These are phyloP conservation scores for Coleophoma crateriformis DNA, from an alignment of 2,329 filamentous ascomycete species.

Conservation along the genomic window DNA sequence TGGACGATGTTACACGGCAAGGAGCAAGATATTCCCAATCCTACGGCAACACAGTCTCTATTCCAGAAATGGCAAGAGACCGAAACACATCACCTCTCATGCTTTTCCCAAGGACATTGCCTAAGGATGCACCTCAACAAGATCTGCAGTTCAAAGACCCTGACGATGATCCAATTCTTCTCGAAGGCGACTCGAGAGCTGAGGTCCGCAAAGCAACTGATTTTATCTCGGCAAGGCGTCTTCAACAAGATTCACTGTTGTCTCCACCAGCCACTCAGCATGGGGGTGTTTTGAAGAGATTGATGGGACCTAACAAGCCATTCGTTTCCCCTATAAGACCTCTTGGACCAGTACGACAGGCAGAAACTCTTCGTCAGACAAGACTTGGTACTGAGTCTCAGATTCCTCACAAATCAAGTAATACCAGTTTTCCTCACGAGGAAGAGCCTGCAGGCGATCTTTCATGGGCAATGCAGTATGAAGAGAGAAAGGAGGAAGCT, in stretches of 20 bases:
- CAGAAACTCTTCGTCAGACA: constrained; percentile 10
- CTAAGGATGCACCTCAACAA: neutral
- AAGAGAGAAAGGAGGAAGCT: constrained; percentile 22
- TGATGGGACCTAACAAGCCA: constrained; percentile 12
- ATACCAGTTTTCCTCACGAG: neutral
- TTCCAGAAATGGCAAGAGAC: too few relatives aligned
- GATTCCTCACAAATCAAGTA: constrained; percentile 1
- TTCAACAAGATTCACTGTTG: constrained; percentile 6
- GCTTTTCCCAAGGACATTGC: neutral
- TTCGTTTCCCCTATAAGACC: constrained; percentile 16
- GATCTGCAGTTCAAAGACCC: neutral
- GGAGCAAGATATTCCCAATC: too few relatives aligned
- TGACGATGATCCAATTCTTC: neutral
- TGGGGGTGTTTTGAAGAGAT: constrained; percentile 1
- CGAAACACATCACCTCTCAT: neutral
- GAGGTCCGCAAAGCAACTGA: constrained; percentile 5
- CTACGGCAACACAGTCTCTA: too few relatives aligned
- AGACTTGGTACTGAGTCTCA: constrained; percentile 2
- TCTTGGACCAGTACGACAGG: neutral
- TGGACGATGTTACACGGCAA: too few relatives aligned
- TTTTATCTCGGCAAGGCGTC: constrained; percentile 18
- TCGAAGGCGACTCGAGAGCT: neutral
- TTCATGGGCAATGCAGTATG: constrained; percentile 26
- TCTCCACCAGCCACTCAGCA: constrained; percentile 9
- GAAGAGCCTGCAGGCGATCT: constrained; percentile 13